Evolutionary conservation across 352 stramenopile genomes (phyloP), one percentile per base, ranked within the genome.

Genomic region (Phytophthora lateralis): DNA sequence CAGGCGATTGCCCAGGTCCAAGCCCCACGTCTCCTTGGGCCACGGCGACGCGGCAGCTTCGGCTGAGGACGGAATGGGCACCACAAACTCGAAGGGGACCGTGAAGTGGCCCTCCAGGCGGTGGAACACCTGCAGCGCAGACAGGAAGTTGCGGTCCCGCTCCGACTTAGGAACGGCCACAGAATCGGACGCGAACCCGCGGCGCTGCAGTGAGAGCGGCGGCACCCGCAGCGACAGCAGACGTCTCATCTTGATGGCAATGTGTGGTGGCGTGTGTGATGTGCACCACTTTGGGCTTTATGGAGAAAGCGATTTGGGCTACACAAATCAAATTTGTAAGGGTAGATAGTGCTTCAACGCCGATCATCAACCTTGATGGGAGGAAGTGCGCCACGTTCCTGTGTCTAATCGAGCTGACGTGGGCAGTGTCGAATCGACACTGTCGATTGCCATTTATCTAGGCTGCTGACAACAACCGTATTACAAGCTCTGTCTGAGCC

Each of bases 31-130:
- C 26, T 90, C 69, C 9, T 66, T 18, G 0, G 83, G 80, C 83
- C 83, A 92, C 21, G 48, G 35, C 0, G 27, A 51, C 4, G 20
- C 9, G 10, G 29, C 7, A 10, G 37, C 32, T n/a, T 51, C 39
- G n/a, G 50, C 35, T 20, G 55, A 14, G 1, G 57, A 14, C n/a
- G 62, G 48, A 8, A 21, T 55, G 1, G 82, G 80, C 20, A 91
- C 74, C 5, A 85, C 60, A 46, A 88, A 91, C 32, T 85, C 67
- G 27, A 54, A 65, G 2, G 78, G 77, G n/a, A 92, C 83, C 1
- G 75, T 82, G 63, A 90, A 92, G 55, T 92, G 78, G n/a, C 83
- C 83, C 41, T 92, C 69, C 0, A 69, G 59, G 35, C 73, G 65
- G 54, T 83, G 70, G 60, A 77, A 90, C 9, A 64, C 48, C 45